Percentiles rank a stretch among this genome's conserved stretches.
These are phyloP conservation scores for Podaxis rugospora DNA, from an alignment of 768 basidiomycete species.

Conservation along the genomic window DNA sequence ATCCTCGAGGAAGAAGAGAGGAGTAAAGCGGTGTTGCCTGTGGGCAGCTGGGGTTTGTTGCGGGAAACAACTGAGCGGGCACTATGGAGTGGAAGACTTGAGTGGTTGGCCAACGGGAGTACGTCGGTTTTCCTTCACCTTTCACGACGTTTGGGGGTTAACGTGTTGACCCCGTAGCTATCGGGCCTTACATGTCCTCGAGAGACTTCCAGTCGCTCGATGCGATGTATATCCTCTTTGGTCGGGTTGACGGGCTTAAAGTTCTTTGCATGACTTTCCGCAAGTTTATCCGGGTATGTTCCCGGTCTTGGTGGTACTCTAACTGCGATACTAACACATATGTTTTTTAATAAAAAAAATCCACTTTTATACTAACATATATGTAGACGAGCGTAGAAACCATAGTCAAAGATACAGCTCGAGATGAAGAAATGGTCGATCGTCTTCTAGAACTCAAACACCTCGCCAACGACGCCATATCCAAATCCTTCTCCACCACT, in stretches of 20 bases:
- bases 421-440: slow-evolving; percentile 77
- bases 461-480: slow-evolving; percentile 47
- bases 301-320: background rate
- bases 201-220: slow-evolving; percentile 39
- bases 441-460: slow-evolving; percentile 65
- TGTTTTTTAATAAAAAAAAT: no score
- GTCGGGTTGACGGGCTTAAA: slow-evolving; percentile 49
- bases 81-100: slow-evolving; percentile 37
- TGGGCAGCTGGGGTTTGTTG: slow-evolving; percentile 44
- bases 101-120: slow-evolving; percentile 34
- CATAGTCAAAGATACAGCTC: slow-evolving; percentile 60
- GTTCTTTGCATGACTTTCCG: slow-evolving; percentile 60
- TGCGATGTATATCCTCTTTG: slow-evolving; percentile 59
- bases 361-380: background rate
- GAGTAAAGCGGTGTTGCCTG: slow-evolving; percentile 43
- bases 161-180: slow-evolving; percentile 31
- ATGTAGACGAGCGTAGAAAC: slow-evolving; percentile 48
- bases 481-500: slow-evolving; percentile 40
- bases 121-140: slow-evolving; percentile 12
- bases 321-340: background rate
- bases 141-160: background rate
- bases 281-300: slow-evolving; percentile 50
- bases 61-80: slow-evolving; percentile 51
- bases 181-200: slow-evolving; percentile 47
- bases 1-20: slow-evolving; percentile 57